phyloP scores from a whole-genome alignment of 2,329 filamentous ascomycete species.

The Cercospora berteroae region DNA sequence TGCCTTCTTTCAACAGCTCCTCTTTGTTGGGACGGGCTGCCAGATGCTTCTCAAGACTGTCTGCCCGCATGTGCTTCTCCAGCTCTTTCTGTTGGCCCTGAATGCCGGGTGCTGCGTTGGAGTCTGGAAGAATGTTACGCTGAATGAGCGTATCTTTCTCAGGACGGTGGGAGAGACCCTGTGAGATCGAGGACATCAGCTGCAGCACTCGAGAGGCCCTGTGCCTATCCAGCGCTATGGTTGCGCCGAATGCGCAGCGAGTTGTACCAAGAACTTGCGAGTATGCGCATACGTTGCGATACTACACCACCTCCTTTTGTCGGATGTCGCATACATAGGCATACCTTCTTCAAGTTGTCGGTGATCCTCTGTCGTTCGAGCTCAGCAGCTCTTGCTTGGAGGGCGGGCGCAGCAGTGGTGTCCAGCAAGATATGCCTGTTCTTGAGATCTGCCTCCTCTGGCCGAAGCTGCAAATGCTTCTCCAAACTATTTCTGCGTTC shows the following conservation, averaged over 20 bases:
- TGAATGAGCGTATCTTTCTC: slow-evolving; percentile 75
- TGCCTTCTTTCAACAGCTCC: slow-evolving; percentile 73
- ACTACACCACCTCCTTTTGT: slow-evolving; percentile 49
- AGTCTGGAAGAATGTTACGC: slow-evolving; percentile 82
- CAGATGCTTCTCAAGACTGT: slow-evolving; percentile 84
- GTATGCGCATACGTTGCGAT: not conserved
- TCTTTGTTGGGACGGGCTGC: slow-evolving; percentile 73
- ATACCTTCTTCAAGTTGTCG: slow-evolving; percentile 60
- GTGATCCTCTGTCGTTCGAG: slow-evolving; percentile 63
- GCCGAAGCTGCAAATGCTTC: slow-evolving; percentile 45
- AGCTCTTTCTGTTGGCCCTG: slow-evolving; percentile 81
- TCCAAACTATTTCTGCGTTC: slow-evolving; percentile 24
- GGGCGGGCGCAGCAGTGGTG: slow-evolving; percentile 64
- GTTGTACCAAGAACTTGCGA: not conserved
- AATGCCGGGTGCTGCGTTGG: slow-evolving; percentile 73
- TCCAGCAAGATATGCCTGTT: slow-evolving; percentile 65
- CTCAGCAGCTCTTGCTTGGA: slow-evolving; percentile 62
- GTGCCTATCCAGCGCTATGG: not conserved
- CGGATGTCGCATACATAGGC: slow-evolving; percentile 50
- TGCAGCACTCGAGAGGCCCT: not conserved
- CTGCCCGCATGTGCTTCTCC: slow-evolving; percentile 81
- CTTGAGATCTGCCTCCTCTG: slow-evolving; percentile 61
- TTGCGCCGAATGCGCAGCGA: not conserved
- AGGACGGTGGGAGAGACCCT: slow-evolving; percentile 59
- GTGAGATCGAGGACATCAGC: not conserved